Evolutionary conservation across 164 flowering plant species (phyloP), one percentile per base, ranked within the genome.

Genomic region (Platanus orientalis): DNA sequence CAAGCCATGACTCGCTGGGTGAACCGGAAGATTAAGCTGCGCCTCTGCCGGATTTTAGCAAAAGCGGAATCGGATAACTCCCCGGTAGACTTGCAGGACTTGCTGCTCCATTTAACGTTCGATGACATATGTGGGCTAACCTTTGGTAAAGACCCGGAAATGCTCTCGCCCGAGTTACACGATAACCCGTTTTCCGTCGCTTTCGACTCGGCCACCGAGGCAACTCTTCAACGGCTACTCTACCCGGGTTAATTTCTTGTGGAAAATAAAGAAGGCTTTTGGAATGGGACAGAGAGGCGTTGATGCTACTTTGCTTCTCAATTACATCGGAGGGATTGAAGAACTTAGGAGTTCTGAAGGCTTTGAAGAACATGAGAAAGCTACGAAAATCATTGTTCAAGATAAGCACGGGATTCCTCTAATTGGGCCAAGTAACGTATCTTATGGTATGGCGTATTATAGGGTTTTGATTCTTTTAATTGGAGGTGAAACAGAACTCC

Each of bases 1-100:
- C 94, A 82, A 64, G 96, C 96, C 68, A 89, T 89, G 96, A 81
- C 81, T 12, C 78, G 96, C 57, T 92, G 96, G 98, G 96, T 92
- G 58, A 83, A 73, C 80, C 76, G 88, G 52, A 80, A 94, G 1
- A 83, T 92, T 61, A 83, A 76, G 71, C 71, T 58, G 10, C 82
- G 97, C 10, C 62, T 92, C 1, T 92, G 96, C 89, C 23, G 40
- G 50, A 87, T 92, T 54, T 57, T 92, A 4, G 85, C 76, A 2
- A 71, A 69, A 29, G 88, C 92, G 0, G 70, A 70, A 0, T 27
- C 17, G 12, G 75, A 73, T 0, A 64, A 71, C 6, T 14, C 24
- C 11, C 29, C 86, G 1, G 90, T 91, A 3, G 96, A 91, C 57
- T 63, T 91, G 44, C 97, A 91, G 66, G 97, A 91, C 49, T 60